Conservation (phyloP, 116 monocot species). For the Phalaenopsis hybrid region DNA sequence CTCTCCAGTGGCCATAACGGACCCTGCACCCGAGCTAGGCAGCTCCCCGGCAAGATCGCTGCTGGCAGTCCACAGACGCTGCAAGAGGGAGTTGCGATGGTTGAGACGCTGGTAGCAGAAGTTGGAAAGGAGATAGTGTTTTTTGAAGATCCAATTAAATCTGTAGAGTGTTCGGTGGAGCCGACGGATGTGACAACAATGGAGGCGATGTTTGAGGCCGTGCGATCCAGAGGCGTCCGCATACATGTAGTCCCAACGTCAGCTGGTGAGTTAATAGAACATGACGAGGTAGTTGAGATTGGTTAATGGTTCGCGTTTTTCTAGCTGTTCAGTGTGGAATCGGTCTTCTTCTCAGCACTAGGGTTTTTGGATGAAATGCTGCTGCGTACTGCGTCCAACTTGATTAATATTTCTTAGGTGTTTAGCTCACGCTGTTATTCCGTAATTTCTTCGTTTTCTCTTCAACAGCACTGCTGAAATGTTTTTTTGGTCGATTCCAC, state of each 20-base stretch:
- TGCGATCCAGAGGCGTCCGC: conserved; percentile 48
- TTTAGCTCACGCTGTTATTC: not conserved
- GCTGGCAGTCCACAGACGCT: conserved; percentile 7
- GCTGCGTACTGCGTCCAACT: not conserved
- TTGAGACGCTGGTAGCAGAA: not conserved
- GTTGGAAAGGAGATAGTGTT: conserved; percentile 6
- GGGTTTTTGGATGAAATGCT: conserved; percentile 11
- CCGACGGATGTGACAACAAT: conserved; percentile 36
- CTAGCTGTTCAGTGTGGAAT: not conserved
- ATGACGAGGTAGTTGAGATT: not conserved
- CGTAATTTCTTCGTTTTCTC: not conserved
- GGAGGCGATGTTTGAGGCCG: conserved; percentile 73
- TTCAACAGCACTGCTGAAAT: not conserved
- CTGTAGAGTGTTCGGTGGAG: conserved; percentile 31
- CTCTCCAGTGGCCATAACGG: conserved; percentile 53
- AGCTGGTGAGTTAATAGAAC: conserved; percentile 49
- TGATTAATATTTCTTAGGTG: not conserved
- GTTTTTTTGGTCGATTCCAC: not conserved
- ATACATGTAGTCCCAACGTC: conserved; percentile 80
- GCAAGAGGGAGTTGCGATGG: conserved; percentile 5
- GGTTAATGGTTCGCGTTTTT: not conserved
- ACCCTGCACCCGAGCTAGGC: conserved; percentile 73
- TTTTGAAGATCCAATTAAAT: conserved; percentile 11
- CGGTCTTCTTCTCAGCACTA: not conserved
- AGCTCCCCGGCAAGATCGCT: conserved; percentile 60